phyloP scores from a whole-genome alignment of 441 rosid species.

The Gossypium laxum region DNA sequence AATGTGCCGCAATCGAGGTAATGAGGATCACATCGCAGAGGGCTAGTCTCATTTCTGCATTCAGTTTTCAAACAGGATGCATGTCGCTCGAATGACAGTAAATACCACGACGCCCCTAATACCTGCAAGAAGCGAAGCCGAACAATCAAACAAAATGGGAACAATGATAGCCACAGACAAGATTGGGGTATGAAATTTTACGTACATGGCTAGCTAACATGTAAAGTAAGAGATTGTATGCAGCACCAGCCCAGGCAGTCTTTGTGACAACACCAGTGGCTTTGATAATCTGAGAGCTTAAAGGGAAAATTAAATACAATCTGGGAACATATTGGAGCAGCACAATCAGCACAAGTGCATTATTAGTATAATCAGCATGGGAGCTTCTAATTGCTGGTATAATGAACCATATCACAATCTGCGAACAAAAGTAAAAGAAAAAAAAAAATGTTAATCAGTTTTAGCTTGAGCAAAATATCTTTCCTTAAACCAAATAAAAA shows the following conservation, averaged over 20 bases:
- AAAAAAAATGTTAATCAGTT: constrained; percentile 9
- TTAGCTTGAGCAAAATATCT: not conserved
- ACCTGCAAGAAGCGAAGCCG: constrained; percentile 40
- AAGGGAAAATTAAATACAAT: constrained; percentile 66
- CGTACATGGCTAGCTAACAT: constrained; percentile 89
- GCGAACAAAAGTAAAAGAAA: constrained; percentile 13
- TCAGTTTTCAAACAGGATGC: constrained; percentile 69
- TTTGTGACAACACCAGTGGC: constrained; percentile 70
- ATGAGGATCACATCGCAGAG: constrained; percentile 33
- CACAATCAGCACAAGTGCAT: constrained; percentile 67
- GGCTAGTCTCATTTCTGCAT: constrained; percentile 40
- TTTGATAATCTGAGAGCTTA: constrained; percentile 66
- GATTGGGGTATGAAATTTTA: not conserved
- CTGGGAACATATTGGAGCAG: constrained; percentile 76
- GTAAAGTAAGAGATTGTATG: constrained; percentile 73
- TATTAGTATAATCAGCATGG: constrained; percentile 56
- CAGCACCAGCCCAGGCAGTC: constrained; percentile 96
- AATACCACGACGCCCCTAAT: constrained; percentile 71
- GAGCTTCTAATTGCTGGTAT: constrained; percentile 57
- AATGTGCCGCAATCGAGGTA: constrained; percentile 51
- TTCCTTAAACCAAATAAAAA: not conserved
- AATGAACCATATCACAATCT: constrained; percentile 80
- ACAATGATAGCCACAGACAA: too few species aligned
- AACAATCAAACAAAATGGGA: not conserved
- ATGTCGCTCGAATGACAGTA: constrained; percentile 62